Evolutionary conservation across 1,139 yeast genomes (phyloP), one percentile per base, ranked within the genome.

Genomic region (Geotrichum citri-aurantii): DNA sequence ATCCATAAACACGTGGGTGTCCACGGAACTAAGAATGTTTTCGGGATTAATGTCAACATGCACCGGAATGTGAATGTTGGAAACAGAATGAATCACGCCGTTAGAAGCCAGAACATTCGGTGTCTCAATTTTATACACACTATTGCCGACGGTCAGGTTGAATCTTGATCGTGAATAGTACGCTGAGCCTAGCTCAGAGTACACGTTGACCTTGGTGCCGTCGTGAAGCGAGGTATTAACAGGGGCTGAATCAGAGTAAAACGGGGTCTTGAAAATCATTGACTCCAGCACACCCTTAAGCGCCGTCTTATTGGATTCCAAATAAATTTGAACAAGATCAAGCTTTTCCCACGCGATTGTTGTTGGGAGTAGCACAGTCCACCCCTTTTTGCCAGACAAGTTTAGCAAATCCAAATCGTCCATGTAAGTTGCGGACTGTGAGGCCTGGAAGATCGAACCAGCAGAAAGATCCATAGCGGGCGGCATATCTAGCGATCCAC

Each of bases 31-130:
- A 0, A 92, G 74, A 55, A 93, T 75, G 58, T 89, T 86, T 1
- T 64, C 58, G 19, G 88, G 73, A 0, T 85, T 72, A 3, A 93
- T 79, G 10, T 76, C 71, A 37, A 92, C 73, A 37, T 75, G 71
- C 0, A 73, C 71, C 0, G 97, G 96, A 10, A 90, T 73, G 1
- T 82, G 68, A 0, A 89, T 76, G 11, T 78, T 71, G 51, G 78
- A 74, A 5, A 88, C 75, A 1, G 92, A 83, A 69, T 91, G 98
- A 1, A 89, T 81, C 0, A 92, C 97, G 0, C 98, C 99, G 68
- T 87, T 86, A 62, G 82, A 84, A 69, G 88, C 92, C 19, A 93
- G 70, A 8, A 90, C 79, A 69, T 93, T 97, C 1, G 83, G 76
- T 61, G 82, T 79, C 55, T 78, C 76, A 1, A 69, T 63, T 31